Evolutionary conservation across 208 protist species (phyloP).

Genomic region (Balamuthia mandrillaris): DNA sequence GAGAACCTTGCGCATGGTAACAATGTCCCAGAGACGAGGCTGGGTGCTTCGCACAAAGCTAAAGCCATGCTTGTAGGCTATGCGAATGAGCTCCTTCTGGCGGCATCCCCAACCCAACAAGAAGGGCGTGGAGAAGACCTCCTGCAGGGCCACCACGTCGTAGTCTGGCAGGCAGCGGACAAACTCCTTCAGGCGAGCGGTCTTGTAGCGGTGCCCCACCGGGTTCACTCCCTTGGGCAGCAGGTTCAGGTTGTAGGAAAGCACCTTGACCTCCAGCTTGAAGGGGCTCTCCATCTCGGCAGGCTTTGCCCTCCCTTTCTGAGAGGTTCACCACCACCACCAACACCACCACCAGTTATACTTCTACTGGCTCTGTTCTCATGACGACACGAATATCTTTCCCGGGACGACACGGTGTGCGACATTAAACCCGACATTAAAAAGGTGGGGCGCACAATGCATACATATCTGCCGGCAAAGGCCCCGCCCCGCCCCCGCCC

Average conservation of each 20-base stretch:
- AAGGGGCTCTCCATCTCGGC: no score
- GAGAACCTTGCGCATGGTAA: not conserved
- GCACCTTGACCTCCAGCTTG: not conserved
- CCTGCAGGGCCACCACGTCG: conserved; percentile 20
- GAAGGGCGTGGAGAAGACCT: conserved; percentile 21
- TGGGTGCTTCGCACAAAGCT: not conserved
- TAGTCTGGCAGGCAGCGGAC: not conserved
- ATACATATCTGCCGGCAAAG: no score
- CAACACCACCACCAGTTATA: no score
- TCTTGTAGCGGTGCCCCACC: conserved; percentile 20
- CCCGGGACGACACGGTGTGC: no score
- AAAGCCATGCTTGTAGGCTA: not conserved
- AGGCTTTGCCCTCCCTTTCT: no score
- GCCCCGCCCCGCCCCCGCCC: no score
- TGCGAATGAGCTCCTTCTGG: not conserved
- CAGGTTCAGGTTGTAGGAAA: conserved; percentile 14
- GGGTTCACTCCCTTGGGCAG: conserved; percentile 29
- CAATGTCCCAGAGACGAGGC: not conserved
- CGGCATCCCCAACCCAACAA: not conserved
- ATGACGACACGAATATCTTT: no score
- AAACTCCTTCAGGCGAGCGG: not conserved
- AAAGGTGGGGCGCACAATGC: no score
- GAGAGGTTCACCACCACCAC: no score
- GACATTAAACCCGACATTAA: no score
- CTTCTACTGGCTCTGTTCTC: no score